Evolutionary conservation across 192 early-diverging fungal genomes (phyloP), one percentile per base, ranked within the genome.

Genomic region (Funneliformis mosseae): DNA sequence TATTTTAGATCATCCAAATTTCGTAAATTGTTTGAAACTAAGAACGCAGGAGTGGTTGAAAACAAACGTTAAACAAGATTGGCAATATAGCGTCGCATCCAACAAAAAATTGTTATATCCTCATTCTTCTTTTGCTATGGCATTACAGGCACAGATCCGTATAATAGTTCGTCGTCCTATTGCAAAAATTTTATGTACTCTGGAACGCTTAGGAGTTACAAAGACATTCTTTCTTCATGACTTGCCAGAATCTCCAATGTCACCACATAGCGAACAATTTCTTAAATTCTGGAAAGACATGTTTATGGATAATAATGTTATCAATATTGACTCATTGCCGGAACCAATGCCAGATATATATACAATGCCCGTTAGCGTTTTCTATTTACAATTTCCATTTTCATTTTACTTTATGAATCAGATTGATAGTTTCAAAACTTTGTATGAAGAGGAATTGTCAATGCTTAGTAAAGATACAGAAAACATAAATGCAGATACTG

Each of bases 351-450:
- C 81, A 25, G 76, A 81, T 25, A n/a, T 6, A 69, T 78, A 78
- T 45, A 16, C 6, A 16, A 76, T 81, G 38, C 39, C 81, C 10
- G 39, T 28, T 69, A 27, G 10, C 28, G n/a, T 63, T 41, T 42
- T 78, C 25, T 5, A 55, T 39, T 16, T 81, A 7, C 81, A 55
- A 61, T 81, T 81, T 63, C 81, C 81, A 41, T 81, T 81, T 68
- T 81, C 81, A n/a, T 77, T 41, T 39, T 68, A 81, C 45, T 78
- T 81, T 46, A 46, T 67, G 23, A 33, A 81, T 1, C 74, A 39
- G 41, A 81, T 81, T 59, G 62, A 81, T 60, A 39, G 33, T 55
- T 81, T 81, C 43, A 81, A 78, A 71, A 25, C 10, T 16, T 23
- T 77, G 25, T 81, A 78, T 69, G 21, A 72, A 28, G 81, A 81